Conservation (phyloP, 768 basidiomycete genomes). For the Lactifluus subvellereus region DNA sequence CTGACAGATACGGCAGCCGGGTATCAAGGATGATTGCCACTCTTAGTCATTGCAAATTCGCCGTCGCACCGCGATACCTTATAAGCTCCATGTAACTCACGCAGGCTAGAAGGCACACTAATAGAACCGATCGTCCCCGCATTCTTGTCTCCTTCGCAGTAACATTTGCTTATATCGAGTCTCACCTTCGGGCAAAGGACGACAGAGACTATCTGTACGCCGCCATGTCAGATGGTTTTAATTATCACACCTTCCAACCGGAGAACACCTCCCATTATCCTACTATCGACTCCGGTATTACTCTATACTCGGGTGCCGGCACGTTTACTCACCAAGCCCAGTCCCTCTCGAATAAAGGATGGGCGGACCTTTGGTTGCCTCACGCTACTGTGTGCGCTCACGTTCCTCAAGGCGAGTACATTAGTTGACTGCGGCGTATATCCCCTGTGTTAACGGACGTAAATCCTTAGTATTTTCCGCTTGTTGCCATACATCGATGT, state of each 20-base stretch:
- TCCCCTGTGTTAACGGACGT: background rate
- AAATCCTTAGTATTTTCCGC: background rate
- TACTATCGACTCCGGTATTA: no score
- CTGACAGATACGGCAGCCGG: no score
- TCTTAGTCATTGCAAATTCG: no score
- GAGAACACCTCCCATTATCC: background rate
- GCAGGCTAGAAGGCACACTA: no score
- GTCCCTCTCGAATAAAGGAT: background rate
- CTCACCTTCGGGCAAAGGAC: background rate
- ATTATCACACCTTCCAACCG: background rate
- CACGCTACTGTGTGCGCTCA: background rate
- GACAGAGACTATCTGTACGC: no score
- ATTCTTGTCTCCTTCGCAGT: background rate
- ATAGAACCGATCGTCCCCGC: background rate
- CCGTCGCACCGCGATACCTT: no score
- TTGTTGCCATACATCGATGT: background rate
- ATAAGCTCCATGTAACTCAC: no score
- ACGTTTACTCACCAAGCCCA: background rate
- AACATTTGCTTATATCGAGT: background rate
- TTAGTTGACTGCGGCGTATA: background rate
- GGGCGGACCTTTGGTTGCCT: background rate
- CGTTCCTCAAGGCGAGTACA: background rate
- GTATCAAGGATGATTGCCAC: no score
- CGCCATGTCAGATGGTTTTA: background rate
- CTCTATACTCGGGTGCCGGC: background rate